Evolutionary conservation across 805 yeast species (phyloP).

Genomic region (Lipomyces kockii): DNA sequence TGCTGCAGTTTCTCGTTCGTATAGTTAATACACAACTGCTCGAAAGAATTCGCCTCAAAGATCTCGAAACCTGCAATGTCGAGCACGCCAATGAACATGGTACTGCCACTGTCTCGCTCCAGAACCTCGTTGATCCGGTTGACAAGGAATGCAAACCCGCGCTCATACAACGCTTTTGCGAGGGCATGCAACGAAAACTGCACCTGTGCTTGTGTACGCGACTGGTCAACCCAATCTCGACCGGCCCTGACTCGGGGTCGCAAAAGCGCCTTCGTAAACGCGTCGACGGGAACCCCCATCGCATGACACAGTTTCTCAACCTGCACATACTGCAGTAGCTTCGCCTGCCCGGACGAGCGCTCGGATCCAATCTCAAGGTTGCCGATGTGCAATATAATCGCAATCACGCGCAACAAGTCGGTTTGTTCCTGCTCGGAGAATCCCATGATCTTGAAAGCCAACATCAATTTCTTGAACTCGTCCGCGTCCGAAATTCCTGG

Average conservation of each 20-base stretch:
- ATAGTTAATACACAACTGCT: constrained; percentile 89
- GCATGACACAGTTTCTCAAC: constrained; percentile 60
- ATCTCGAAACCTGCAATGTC: constrained; percentile 98
- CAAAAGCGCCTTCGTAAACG: constrained; percentile 63
- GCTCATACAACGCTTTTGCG: constrained; percentile 84
- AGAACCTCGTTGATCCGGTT: constrained; percentile 73
- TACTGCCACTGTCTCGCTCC: constrained; percentile 49
- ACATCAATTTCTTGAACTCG: constrained; percentile 65
- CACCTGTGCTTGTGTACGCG: constrained; percentile 79
- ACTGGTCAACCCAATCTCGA: constrained; percentile 77
- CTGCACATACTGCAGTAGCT: constrained; percentile 57
- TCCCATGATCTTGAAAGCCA: constrained; percentile 76
- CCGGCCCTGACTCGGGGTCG: constrained; percentile 92
- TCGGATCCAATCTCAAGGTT: constrained; percentile 73
- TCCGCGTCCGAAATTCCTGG: constrained; percentile 75
- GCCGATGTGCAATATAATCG: constrained; percentile 83
- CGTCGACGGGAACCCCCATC: constrained; percentile 64
- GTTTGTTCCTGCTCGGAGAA: constrained; percentile 60
- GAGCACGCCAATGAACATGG: constrained; percentile 75
- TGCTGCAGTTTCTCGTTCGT: constrained; percentile 97
- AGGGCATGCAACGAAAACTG: constrained; percentile 82
- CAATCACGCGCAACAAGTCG: constrained; percentile 66
- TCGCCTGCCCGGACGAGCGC: constrained; percentile 67
- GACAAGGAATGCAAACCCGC: constrained; percentile 77
- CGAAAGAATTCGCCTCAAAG: constrained; percentile 92